Percentiles rank a stretch among this genome's conserved stretches.
Conservation (phyloP, 1,284 basidiomycete genomes). For the Malassezia japonica region DNA sequence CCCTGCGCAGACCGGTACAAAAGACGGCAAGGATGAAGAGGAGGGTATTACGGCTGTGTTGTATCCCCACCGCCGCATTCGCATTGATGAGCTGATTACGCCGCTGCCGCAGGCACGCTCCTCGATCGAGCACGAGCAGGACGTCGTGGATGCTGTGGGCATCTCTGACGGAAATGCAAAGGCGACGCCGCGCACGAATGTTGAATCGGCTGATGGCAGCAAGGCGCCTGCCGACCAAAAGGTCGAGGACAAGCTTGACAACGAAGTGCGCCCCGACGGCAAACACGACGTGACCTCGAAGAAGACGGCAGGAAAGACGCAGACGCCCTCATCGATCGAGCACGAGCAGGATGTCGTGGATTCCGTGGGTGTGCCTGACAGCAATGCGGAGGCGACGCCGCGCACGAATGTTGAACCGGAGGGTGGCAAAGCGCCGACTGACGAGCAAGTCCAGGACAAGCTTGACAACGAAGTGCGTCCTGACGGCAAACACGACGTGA, state of each 20-base stretch:
- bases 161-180: neutral
- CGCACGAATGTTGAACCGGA: neutral
- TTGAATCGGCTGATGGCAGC: no score
- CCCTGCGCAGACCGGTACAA: conserved; percentile 42
- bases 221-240: neutral
- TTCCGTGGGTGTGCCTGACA: neutral
- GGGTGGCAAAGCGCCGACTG: neutral
- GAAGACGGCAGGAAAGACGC: neutral
- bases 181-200: neutral
- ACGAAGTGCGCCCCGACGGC: neutral
- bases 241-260: neutral
- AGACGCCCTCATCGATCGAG: neutral
- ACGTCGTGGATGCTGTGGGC: neutral
- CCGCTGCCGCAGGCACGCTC: conserved; percentile 15
- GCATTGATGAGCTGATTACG: conserved; percentile 66
- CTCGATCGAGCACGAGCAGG: neutral
- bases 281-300: neutral
- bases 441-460: neutral
- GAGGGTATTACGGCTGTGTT: conserved; percentile 79
- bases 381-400: neutral
- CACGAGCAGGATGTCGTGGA: neutral
- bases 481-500: neutral
- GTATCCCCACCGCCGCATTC: conserved; percentile 86
- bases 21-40: conserved; percentile 56
- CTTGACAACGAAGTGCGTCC: neutral